Base-by-base conservation (phyloP, 768 basidiomycete genomes). In the Tricholoma bakamatsutake region DNA sequence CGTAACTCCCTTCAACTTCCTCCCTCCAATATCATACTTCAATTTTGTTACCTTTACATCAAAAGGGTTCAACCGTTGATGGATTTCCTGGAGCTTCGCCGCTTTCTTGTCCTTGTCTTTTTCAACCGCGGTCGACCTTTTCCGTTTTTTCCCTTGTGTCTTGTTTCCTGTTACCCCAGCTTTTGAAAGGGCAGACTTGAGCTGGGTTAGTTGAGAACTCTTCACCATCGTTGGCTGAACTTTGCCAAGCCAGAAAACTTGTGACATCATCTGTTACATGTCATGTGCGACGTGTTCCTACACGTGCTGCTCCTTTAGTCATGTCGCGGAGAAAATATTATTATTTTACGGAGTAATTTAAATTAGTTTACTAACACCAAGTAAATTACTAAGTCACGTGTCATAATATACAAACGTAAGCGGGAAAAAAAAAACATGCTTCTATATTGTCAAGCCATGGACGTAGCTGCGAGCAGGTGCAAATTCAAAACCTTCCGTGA, bases 11-110 rank as follows among this genome's bases (percentile, higher is more conserved):
- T 91, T 93, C 27, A 95, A 71, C 63, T 84, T 90, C 45, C 93
- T 73, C 2, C 95, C 94, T 4, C 91, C 93, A 17, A 97, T 91
- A 71, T 94, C 89, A 67, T 95, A 91, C 74, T 93, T 95, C 40
- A 92, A 79, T 69, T 89, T 92, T 7, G 90, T 95, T 66, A 94
- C 89, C 62, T 93, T 90, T 64, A 86, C 80, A 69, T 99, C 96
- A 69, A 99, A 99, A 17, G 93, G 90, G 73, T 97, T 98, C 65
- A 98, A 77, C 62, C 81, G 83, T 63, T 84, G 81, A 60, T 92
- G 85, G 58, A 98, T 95, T 66, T 88, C 88, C 52, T 83, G 82
- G 40, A 98, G 80, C 64, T 83, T 90, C 5, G 85, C 83, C 0
- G 88, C 82, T 59, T 80, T 84, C 70, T 90, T 92, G 59, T 87